phyloP scores from a whole-genome alignment of 257 asterid genomes.

The Eucommia ulmoides region DNA sequence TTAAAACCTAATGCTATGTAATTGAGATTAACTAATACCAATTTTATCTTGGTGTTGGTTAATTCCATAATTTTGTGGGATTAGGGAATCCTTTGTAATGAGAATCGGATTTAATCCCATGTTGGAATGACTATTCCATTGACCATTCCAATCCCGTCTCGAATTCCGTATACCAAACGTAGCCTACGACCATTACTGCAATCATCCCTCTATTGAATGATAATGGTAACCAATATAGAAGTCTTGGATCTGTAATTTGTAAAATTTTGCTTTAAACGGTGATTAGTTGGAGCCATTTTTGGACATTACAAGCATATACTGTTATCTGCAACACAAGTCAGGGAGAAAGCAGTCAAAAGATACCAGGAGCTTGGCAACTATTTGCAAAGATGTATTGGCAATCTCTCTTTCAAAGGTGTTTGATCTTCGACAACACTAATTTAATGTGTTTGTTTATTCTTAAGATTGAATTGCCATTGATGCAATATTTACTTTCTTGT shows the following conservation, averaged over 20 bases:
- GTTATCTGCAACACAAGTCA: conserved; percentile 46
- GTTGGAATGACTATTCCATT: no score
- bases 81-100: neutral
- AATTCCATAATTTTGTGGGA: no score
- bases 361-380: conserved; percentile 69
- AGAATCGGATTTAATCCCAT: neutral
- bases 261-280: no score
- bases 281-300: conserved; percentile 78
- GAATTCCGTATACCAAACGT: no score
- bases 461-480: no score
- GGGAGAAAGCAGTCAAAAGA: conserved; percentile 53
- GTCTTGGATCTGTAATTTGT: no score
- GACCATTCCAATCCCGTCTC: no score
- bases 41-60: no score
- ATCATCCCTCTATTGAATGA: neutral
- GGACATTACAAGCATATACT: conserved; percentile 55
- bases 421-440: neutral
- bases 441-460: no score
- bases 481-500: conserved; percentile 3
- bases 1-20: no score
- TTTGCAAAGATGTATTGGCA: conserved; percentile 73
- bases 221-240: neutral
- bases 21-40: no score
- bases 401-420: conserved; percentile 71
- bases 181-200: no score